Evolutionary conservation across 257 asterid species (phyloP), one percentile per base, ranked within the genome.

Genomic region (Ligustrum vulgare): DNA sequence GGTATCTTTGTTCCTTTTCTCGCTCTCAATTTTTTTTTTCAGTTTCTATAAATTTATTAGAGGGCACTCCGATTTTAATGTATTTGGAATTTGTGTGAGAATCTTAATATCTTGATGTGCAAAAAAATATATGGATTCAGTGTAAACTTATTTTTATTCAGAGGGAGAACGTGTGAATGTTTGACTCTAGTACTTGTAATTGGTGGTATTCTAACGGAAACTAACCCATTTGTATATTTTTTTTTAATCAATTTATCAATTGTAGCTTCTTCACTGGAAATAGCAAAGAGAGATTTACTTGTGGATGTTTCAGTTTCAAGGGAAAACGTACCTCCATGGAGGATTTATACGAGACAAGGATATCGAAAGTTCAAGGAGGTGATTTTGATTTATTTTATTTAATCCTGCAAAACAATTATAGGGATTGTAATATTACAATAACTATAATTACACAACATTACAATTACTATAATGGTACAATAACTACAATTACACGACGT

Each of bases 321-420:
- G 97, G 97, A 71, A 91, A 91, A 74, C 86, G 97, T 36, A 78
- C 92, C 20, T 82, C 95, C 63, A 91, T 91, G 97, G 97, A 91
- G 86, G 95, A 91, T 81, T 91, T 82, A 77, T 90, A 77, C 23
- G 97, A 90, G 81, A 86, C 88, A 31, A 78, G 84, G 58, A 84
- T 91, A 73, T 85, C 91, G 2, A 91, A 88, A 82, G 89, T 91
- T 76, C 31, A 28, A 28, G 0, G 31, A 28, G 31, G 31, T 28
- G 31, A 28, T 28, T 28, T 28, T 28, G 31, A 28, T 28, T 28
- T 28, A 28, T 28, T 28, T 28, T 28, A 0, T 0, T 28, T 28
- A 28, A 1, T 28, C 31, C 31, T 28, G 31, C 31, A 1, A 28
- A 28, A 28, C 31, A 28, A 28, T 28, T 28, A 28, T 1, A 28